A percentile compares a stretch with the other conserved stretches of the same genome.
Evolutionary conservation across 495 filamentous ascomycete species (phyloP).

Genomic region (Parathielavia hyrcaniae): DNA sequence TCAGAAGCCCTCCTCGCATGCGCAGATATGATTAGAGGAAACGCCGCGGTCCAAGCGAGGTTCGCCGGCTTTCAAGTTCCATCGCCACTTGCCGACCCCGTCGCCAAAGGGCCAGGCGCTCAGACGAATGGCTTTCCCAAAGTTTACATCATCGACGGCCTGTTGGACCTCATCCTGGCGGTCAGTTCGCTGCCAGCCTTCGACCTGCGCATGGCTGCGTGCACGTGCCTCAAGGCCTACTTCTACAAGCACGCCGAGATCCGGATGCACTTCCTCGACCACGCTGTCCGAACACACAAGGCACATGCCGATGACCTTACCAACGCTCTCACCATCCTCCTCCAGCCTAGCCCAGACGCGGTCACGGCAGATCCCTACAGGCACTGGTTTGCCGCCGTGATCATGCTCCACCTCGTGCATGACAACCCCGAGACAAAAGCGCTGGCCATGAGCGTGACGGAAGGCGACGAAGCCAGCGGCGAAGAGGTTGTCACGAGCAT

Average conservation of each 20-base stretch:
- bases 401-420: slow-evolving; percentile 82
- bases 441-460: slow-evolving; percentile 71
- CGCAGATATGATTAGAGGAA: slow-evolving; percentile 82
- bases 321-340: slow-evolving; percentile 81
- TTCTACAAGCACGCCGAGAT: slow-evolving; percentile 73
- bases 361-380: slow-evolving; percentile 76
- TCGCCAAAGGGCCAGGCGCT: slow-evolving; percentile 36
- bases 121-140: slow-evolving; percentile 47
- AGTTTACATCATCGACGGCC: slow-evolving; percentile 86
- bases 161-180: slow-evolving; percentile 80
- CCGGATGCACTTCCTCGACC: slow-evolving; percentile 71
- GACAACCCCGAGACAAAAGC: slow-evolving; percentile 76
- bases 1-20: slow-evolving; percentile 79
- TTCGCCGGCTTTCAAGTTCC: slow-evolving; percentile 80
- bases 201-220: slow-evolving; percentile 76
- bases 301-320: slow-evolving; percentile 75
- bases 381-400: slow-evolving; percentile 83
- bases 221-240: slow-evolving; percentile 88
- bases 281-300: slow-evolving; percentile 82
- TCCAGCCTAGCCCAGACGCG: slow-evolving; percentile 53
- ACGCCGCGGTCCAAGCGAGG: slow-evolving; percentile 68
- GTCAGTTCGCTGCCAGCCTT: slow-evolving; percentile 59
- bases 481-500: slow-evolving; percentile 96
- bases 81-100: slow-evolving; percentile 45
- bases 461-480: slow-evolving; percentile 82